Percentiles rank a stretch among this genome's conserved stretches.
These are phyloP conservation scores for Teratosphaeria pseudoeucalypti DNA, from an alignment of 2,329 filamentous ascomycete genomes.

Conservation along the genomic window DNA sequence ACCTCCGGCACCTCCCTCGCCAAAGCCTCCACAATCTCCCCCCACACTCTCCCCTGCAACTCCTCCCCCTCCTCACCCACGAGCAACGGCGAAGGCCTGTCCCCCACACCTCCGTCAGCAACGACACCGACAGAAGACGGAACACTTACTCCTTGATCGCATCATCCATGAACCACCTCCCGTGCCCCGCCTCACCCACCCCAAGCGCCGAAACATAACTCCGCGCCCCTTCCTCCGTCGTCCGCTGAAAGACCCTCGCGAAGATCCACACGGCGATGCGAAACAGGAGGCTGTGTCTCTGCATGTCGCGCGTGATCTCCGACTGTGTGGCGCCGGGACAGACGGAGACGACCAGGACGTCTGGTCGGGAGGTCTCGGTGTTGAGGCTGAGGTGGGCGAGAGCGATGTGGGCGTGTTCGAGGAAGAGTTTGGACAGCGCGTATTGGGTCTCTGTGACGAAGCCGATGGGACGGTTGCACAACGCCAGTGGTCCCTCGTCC, in stretches of 20 bases:
- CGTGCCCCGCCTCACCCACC: constrained; percentile 8
- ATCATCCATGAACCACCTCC: constrained; percentile 9
- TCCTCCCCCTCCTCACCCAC: background rate
- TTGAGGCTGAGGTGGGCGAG: background rate
- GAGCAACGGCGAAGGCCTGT: constrained; percentile 4
- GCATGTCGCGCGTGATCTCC: constrained; percentile 3
- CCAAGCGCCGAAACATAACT: constrained; percentile 10
- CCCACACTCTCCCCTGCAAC: constrained; percentile 4
- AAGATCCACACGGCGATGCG: background rate
- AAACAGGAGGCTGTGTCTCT: background rate
- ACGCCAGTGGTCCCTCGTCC: background rate
- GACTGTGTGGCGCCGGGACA: constrained; percentile 5
- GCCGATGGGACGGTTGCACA: background rate
- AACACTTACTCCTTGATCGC: constrained; percentile 6
- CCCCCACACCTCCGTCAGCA: background rate
- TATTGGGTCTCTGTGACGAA: constrained; percentile 4
- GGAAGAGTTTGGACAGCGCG: constrained; percentile 10
- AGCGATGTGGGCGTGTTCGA: constrained; percentile 5
- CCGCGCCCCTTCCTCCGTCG: constrained; percentile 10
- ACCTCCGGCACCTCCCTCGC: constrained; percentile 6
- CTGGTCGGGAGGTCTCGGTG: background rate
- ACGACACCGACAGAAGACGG: background rate
- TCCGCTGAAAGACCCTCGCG: constrained; percentile 2
- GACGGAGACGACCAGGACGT: constrained; percentile 7
- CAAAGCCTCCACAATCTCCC: constrained; percentile 6